A percentile compares a stretch with the other conserved stretches of the same genome.
These are phyloP conservation scores for Backusella morwellensis DNA, from an alignment of 192 early-diverging fungal species.

Conservation along the genomic window DNA sequence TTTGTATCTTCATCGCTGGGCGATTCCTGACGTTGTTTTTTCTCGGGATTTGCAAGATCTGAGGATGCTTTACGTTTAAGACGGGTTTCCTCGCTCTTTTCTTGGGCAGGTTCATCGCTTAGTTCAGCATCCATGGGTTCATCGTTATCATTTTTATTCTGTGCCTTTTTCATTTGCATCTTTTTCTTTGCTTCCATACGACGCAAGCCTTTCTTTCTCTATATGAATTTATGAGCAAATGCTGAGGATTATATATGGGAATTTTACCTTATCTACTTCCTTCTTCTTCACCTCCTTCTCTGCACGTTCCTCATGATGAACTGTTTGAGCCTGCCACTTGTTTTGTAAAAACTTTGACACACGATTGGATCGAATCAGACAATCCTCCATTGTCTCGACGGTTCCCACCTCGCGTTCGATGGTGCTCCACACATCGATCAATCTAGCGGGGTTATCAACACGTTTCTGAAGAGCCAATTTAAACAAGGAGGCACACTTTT, in stretches of 20 bases:
- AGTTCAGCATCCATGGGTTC: background rate
- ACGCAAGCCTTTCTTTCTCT: conserved; percentile 8
- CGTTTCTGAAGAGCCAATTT: conserved; percentile 28
- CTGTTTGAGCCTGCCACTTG: conserved; percentile 19
- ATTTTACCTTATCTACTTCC: background rate
- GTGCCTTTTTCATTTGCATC: background rate
- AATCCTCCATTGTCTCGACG: conserved; percentile 13
- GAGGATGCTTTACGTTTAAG: background rate
- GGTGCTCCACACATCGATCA: conserved; percentile 35
- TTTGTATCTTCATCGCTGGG: background rate
- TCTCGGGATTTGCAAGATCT: background rate
- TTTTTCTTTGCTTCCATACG: conserved; percentile 10
- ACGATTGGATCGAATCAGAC: conserved; percentile 20
- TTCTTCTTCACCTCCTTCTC: background rate
- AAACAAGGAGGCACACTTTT: conserved; percentile 20
- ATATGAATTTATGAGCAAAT: background rate
- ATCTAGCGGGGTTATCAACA: conserved; percentile 38
- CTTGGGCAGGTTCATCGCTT: background rate
- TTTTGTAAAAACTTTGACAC: conserved; percentile 4
- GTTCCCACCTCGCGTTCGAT: conserved; percentile 38
- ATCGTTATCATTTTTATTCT: background rate
- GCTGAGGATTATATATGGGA: background rate
- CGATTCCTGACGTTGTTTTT: background rate
- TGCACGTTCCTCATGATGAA: background rate
- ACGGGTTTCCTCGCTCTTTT: background rate